phyloP scores from a whole-genome alignment of 2,329 filamentous ascomycete genomes.

The Scorias spongiosa region DNA sequence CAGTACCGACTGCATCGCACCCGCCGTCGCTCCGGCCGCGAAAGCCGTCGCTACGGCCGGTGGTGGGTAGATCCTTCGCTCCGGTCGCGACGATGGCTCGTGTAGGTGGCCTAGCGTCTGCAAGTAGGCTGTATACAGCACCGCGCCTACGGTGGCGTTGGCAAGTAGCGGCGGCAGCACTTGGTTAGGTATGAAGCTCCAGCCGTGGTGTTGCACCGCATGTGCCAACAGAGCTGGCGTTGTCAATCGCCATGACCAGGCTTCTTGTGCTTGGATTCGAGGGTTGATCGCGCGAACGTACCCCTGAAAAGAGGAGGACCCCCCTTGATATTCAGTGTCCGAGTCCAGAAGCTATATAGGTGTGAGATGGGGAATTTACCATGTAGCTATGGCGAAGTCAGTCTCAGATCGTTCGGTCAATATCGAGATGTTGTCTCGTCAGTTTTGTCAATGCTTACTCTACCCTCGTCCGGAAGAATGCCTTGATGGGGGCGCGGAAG shows the following conservation, averaged over 20 bases:
- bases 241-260: slow-evolving; percentile 49
- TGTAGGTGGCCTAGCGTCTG: slow-evolving; percentile 53
- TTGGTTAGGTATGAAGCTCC: slow-evolving; percentile 59
- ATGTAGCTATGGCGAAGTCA: slow-evolving; percentile 28
- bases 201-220: slow-evolving; percentile 54
- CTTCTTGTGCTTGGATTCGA: slow-evolving; percentile 29
- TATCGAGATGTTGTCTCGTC: neutral
- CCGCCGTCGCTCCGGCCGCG: slow-evolving; percentile 53
- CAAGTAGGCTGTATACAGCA: slow-evolving; percentile 62
- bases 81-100: slow-evolving; percentile 44
- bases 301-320: slow-evolving; percentile 26
- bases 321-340: too few species aligned
- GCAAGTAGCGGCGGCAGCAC: slow-evolving; percentile 62
- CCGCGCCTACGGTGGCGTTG: slow-evolving; percentile 57
- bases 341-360: too few species aligned
- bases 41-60: slow-evolving; percentile 50
- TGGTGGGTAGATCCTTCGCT: slow-evolving; percentile 55
- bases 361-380: slow-evolving; percentile 20
- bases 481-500: slow-evolving; percentile 79
- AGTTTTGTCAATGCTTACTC: slow-evolving; percentile 45
- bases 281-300: slow-evolving; percentile 50
- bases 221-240: slow-evolving; percentile 55
- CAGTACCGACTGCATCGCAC: slow-evolving; percentile 52
- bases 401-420: slow-evolving; percentile 3
- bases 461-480: slow-evolving; percentile 79